Base-by-base conservation (phyloP, 805 yeast species). In the Candida mattraensis region DNA sequence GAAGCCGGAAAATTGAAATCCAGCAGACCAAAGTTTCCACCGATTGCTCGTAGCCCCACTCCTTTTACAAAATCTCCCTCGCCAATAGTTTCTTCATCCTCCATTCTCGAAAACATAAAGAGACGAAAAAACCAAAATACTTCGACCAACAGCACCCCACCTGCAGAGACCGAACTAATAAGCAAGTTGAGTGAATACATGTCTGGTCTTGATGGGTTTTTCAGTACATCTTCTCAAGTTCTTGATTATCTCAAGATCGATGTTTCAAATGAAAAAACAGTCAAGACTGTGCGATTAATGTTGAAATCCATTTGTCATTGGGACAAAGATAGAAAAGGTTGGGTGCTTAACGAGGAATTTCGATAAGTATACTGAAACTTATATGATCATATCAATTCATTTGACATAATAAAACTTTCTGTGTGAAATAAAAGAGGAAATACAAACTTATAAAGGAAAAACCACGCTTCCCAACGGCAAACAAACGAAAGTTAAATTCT, bases 241-340 rank as follows among this genome's bases (percentile, higher is more conserved):
- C 41, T 63, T 6, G 53, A 48, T 9, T 35, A 50, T 15, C 30
- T 61, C 17, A 35, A 54, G 12, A 44, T 61, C 36, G 58, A 60
- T 36, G 58, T 80, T 0, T 54, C 57, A 6, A 67, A 72, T 20
- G 76, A 74, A 24, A 69, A 72, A 30, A 82, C 79, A 15, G 74
- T 84, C 19, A 65, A 80, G 5, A 64, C 74, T 35, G 67, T 85
- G 4, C 64, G 96, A 26, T 79, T 87, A 0, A 70, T 88, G 72
- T 58, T 88, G 34, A 73, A 76, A 30, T 70, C 76, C 25, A 74
- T 86, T 14, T 84, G 93, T 3, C 59, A 51, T 1, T 88, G 95
- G 88, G 76, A 80, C 44, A 59, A 63, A n/a, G 48, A 38, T 1
- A 61, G 58, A 24, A 72, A 73, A 36, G 83, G 81, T 0, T 87